Evolutionary conservation across 2,329 filamentous ascomycete genomes (phyloP).

Genomic region (Aureobasidium sp.): DNA sequence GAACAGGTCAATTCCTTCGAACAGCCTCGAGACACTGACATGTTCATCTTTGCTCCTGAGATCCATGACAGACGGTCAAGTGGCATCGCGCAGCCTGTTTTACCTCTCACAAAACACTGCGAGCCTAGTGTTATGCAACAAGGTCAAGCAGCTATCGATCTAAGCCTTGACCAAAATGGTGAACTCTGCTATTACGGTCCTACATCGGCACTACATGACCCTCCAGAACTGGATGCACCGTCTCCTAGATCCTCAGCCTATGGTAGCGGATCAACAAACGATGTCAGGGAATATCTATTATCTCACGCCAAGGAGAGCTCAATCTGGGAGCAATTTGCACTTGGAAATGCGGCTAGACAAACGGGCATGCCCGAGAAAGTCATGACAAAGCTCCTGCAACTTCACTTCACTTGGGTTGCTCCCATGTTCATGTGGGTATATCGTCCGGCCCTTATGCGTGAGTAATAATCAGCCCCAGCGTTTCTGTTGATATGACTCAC

Average conservation of each 20-base stretch:
- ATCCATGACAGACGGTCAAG: background rate
- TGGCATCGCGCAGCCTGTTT: background rate
- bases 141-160: background rate
- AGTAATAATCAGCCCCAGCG: background rate
- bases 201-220: background rate
- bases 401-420: background rate
- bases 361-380: background rate
- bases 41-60: background rate
- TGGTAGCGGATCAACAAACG: background rate
- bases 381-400: background rate
- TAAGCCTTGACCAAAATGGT: background rate
- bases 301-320: background rate
- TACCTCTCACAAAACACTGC: background rate
- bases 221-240: background rate
- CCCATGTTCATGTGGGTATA: background rate
- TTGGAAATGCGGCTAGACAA: background rate
- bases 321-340: background rate
- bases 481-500: background rate
- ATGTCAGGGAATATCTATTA: background rate
- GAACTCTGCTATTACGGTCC: background rate
- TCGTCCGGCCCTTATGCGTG: background rate
- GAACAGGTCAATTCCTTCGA: background rate
- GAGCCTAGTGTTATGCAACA: background rate
- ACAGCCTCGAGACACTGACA: background rate
- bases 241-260: background rate